Evolutionary conservation across 176 grass and related monocot genomes (phyloP).

Genomic region (Poa pratensis): DNA sequence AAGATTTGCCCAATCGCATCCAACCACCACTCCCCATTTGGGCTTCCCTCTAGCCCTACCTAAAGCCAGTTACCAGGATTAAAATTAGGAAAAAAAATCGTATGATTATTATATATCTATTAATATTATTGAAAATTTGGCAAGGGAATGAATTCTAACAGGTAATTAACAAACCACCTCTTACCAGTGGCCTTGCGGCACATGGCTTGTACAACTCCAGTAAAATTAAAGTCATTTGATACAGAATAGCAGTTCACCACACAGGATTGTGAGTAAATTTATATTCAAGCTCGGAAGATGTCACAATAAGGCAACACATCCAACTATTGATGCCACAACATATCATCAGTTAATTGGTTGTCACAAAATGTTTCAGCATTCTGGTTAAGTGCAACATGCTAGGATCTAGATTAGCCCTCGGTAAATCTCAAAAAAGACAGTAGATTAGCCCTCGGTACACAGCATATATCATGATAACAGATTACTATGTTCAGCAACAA

Average conservation of each 20-base stretch:
- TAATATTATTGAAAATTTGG: slow-evolving; percentile 8
- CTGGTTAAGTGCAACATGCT: background rate
- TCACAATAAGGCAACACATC: slow-evolving; percentile 17
- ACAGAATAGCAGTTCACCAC: slow-evolving; percentile 28
- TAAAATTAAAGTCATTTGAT: slow-evolving; percentile 21
- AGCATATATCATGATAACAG: slow-evolving; percentile 21
- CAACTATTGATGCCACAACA: slow-evolving; percentile 21
- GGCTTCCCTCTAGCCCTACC: slow-evolving; percentile 93
- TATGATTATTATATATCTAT: background rate
- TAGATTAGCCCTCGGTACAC: background rate
- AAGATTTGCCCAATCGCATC: slow-evolving; percentile 78
- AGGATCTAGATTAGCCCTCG: background rate
- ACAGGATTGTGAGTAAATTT: slow-evolving; percentile 18
- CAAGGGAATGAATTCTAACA: slow-evolving; percentile 22
- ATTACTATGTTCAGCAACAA: slow-evolving; percentile 16
- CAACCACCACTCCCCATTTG: slow-evolving; percentile 95
- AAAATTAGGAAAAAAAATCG: slow-evolving; percentile 39
- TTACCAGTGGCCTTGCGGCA: background rate
- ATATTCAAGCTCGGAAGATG: slow-evolving; percentile 16
- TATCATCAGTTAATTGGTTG: slow-evolving; percentile 3
- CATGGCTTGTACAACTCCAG: slow-evolving; percentile 6
- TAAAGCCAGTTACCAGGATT: slow-evolving; percentile 47
- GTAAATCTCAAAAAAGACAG: too few relatives aligned
- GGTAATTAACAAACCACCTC: slow-evolving; percentile 21
- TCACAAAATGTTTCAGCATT: slow-evolving; percentile 15